These are phyloP conservation scores for Crucibulum laeve DNA, from an alignment of 768 basidiomycete genomes.

Conservation along the genomic window DNA sequence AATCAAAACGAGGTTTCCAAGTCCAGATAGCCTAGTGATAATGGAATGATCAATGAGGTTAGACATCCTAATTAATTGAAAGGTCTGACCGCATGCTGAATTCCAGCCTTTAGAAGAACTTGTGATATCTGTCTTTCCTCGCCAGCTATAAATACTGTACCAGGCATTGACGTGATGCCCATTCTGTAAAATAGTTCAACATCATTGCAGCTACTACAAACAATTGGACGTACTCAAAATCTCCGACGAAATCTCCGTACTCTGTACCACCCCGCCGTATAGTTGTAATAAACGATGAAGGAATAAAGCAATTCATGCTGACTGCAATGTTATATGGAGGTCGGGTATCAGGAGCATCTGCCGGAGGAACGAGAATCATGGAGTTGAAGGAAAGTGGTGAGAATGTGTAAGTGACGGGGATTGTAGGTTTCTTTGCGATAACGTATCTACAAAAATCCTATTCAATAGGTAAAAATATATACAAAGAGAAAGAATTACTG, in stretches of 20 bases:
- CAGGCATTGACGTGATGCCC: slow-evolving; percentile 6
- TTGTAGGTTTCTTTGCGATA: no score
- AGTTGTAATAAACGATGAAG: slow-evolving; percentile 28
- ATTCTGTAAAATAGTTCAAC: slow-evolving; percentile 1
- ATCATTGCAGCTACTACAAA: background rate
- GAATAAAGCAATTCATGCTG: slow-evolving; percentile 28
- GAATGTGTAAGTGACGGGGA: background rate
- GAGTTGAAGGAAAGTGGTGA: slow-evolving; percentile 5
- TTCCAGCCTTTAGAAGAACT: background rate
- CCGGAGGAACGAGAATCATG: slow-evolving; percentile 18
- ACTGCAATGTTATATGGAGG: slow-evolving; percentile 26
- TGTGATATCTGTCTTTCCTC: background rate
- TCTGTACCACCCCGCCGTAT: slow-evolving; percentile 20
- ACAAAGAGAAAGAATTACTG: no score
- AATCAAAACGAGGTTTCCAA: no score
- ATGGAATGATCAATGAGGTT: no score
- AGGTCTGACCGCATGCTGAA: background rate
- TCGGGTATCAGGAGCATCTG: slow-evolving; percentile 12
- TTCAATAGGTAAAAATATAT: no score
- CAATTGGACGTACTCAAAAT: slow-evolving; percentile 25
- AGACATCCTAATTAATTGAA: no score
- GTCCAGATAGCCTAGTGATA: no score
- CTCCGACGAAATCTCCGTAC: slow-evolving; percentile 23
- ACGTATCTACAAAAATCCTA: no score
- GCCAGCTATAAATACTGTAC: background rate